Conservation (phyloP, 163 green algal genomes). For the Volvox carteri region DNA sequence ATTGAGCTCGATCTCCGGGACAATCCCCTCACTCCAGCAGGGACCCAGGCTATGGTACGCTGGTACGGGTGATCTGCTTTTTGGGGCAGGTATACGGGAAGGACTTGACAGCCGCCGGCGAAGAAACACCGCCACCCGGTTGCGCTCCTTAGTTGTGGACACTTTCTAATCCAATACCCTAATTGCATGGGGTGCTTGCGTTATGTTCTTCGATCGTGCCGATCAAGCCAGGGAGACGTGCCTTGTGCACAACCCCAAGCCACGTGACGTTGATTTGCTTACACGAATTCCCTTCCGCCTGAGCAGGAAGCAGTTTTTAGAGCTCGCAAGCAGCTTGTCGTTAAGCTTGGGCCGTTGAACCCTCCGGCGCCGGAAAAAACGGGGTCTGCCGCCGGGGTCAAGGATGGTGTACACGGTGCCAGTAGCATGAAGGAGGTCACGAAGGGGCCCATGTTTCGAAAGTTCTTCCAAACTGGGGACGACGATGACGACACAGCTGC, state of each 20-base stretch:
- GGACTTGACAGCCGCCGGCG: too few relatives aligned
- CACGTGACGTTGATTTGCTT: too few relatives aligned
- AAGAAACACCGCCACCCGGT: too few relatives aligned
- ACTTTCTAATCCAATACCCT: too few relatives aligned
- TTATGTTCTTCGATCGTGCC: too few relatives aligned
- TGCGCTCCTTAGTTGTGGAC: too few relatives aligned
- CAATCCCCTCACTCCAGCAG: slow-evolving; percentile 68
- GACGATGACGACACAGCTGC: slow-evolving; percentile 66
- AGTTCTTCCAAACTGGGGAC: slow-evolving; percentile 75
- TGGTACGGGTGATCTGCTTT: not conserved
- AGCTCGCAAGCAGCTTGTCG: slow-evolving; percentile 67
- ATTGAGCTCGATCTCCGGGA: slow-evolving; percentile 84
- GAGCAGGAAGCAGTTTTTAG: slow-evolving; percentile 52
- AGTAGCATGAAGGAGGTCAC: slow-evolving; percentile 27
- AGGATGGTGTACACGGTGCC: not conserved
- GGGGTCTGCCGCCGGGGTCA: slow-evolving; percentile 14
- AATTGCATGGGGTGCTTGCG: too few relatives aligned
- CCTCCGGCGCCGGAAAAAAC: slow-evolving; percentile 26
- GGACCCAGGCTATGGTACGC: slow-evolving; percentile 70
- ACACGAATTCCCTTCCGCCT: too few relatives aligned
- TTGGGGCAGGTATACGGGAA: too few relatives aligned
- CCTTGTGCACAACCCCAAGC: too few relatives aligned
- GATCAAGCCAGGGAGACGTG: too few relatives aligned
- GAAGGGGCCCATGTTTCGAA: slow-evolving; percentile 65
- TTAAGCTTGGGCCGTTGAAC: slow-evolving; percentile 55